These are phyloP conservation scores for Closterium sp. DNA, from an alignment of 139 green algal species.

Conservation along the genomic window DNA sequence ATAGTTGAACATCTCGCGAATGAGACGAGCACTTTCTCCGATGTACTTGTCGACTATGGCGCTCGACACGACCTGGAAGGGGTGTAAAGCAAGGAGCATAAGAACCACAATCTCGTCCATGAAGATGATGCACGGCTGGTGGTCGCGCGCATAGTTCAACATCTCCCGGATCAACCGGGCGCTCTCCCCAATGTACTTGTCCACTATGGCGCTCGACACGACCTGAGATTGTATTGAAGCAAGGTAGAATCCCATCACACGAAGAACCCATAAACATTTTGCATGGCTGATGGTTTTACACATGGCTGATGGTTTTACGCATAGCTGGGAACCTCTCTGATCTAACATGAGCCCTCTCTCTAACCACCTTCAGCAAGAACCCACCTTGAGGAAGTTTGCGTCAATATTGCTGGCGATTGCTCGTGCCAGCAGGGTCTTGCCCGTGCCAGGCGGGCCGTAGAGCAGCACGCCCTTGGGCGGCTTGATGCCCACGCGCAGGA, in stretches of 20 bases:
- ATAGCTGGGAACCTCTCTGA: too few species aligned
- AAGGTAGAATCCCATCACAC: too few species aligned
- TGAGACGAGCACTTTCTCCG: slow-evolving; percentile 90
- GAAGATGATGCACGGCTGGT: too few species aligned
- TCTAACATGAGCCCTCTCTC: too few species aligned
- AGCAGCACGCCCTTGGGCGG: slow-evolving; percentile 79
- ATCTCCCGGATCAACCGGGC: neutral
- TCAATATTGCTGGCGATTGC: slow-evolving; percentile 87
- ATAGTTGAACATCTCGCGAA: slow-evolving; percentile 98
- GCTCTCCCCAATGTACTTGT: too few species aligned
- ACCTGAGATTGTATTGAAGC: too few species aligned
- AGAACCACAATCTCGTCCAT: neutral
- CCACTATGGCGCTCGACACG: too few species aligned
- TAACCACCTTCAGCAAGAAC: too few species aligned
- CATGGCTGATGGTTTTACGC: too few species aligned
- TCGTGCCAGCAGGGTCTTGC: slow-evolving; percentile 83
- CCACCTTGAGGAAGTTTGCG: slow-evolving; percentile 75
- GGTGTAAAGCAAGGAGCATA: neutral
- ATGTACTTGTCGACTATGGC: slow-evolving; percentile 99
- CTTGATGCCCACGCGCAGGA: slow-evolving; percentile 94
- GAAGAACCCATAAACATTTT: too few species aligned
- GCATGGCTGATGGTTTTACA: too few species aligned
- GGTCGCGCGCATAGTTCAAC: neutral
- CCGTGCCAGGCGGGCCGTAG: slow-evolving; percentile 75
- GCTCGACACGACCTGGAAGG: slow-evolving; percentile 78